Base-by-base conservation (phyloP, 805 yeast species). In the Candida peoriensis region DNA sequence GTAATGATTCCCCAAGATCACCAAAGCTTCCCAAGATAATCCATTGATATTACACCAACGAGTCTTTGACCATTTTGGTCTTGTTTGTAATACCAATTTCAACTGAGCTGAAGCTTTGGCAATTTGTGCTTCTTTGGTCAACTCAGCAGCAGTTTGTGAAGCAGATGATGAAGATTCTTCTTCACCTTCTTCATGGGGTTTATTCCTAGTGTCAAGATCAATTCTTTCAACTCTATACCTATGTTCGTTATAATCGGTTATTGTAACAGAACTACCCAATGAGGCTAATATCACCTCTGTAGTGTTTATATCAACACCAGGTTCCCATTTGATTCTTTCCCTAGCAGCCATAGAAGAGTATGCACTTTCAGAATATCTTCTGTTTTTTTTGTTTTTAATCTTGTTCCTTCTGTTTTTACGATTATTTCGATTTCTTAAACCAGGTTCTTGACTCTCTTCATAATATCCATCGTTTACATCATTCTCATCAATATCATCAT, bases 11-110 rank as follows among this genome's bases (percentile, higher is more conserved):
- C 72, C 68, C 26, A 76, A 59, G 1, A 65, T 52, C 8, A 70
- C 60, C 7, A 76, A 66, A 7, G 77, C 76, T 34, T 74, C 80
- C 78, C 78, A 73, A 2, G 78, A 70, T n/a, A 76, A 54, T 1
- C 81, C 81, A 47, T 73, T 74, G 16, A 75, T 74, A 41, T 72
- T 74, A 34, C 74, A 59, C 80, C 80, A 73, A 12, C 79, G 53
- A 1, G 74, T 74, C 30, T 61, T 57, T 3, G 74, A 56, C 78
- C 78, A 72, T 1, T 38, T 24, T 1, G 79, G 78, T 24, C 66
- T 48, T 7, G 37, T 38, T 2, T 49, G 34, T n/a, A 75, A 39
- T 0, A 55, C 52, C 4, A 41, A 37, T 20, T 49, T 51, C 18
- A 71, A 53, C 2, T 33, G 43, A 17, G 46, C 52, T 32, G 36